Base-by-base conservation (phyloP, 73 alveolate genomes). In the Paramecium caudatum region DNA sequence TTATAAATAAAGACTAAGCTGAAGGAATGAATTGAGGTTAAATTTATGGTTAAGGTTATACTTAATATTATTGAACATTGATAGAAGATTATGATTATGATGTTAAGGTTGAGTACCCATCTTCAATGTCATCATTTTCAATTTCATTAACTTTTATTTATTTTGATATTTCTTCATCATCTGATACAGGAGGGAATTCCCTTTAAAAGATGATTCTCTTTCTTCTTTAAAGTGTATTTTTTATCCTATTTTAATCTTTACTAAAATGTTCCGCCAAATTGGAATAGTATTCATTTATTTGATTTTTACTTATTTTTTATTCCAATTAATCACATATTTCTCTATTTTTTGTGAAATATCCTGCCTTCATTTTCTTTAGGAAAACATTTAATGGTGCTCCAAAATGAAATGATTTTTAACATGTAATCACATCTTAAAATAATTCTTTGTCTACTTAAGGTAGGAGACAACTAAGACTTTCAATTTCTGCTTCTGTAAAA, bases 321-420 rank as follows among this genome's bases (percentile, higher is more conserved):
- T 45, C 68, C 32, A 74, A 74, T 74, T 45, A 39, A n/a, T 74
- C 88, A 37, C 68, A 74, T 19, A 23, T 41, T 74, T 74, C 88
- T 74, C 55, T 74, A 74, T 41, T 74, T 41, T 47, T 45, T 21
- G 88, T 74, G 16, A 74, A 74, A 74, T 74, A 74, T 19, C 88
- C 88, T 19, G 1, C 43, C 32, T 74, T 74, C 88, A 74, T 19
- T 45, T 74, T 74, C 30, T 0, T 27, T 47, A 74, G 19, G 30
- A 74, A 74, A 37, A 10, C 19, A 74, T 74, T 74, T 39, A 74
- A 37, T 41, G 88, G 88, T 4, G 21, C 19, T 2, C 88, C 88
- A 43, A 74, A 74, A 74, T 74, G 88, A 74, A 74, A 74, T 25
- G 32, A 25, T 41, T 36, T 39, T 34, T 39, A 39, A 2, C 88